phyloP scores from a whole-genome alignment of 371 early-diverging fungal genomes.

The Capniomyces stellatus region DNA sequence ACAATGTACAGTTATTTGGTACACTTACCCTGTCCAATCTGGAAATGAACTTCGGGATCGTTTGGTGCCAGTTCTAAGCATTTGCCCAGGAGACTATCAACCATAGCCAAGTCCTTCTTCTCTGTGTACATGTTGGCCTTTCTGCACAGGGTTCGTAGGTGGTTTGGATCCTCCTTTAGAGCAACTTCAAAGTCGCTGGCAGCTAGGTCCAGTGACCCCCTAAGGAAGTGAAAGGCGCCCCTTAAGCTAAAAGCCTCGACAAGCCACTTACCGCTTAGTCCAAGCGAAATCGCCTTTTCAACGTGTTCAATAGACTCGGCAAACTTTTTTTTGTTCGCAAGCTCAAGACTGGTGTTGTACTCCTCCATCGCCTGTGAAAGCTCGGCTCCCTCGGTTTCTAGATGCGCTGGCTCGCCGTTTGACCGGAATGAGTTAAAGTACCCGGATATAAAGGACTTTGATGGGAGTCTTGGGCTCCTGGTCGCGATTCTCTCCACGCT shows the following conservation, averaged over 20 bases:
- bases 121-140: conserved; percentile 80
- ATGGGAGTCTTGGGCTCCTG: conserved; percentile 46
- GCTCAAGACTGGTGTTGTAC: conserved; percentile 29
- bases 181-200: conserved; percentile 58
- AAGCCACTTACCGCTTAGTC: conserved; percentile 24
- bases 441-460: conserved; percentile 73
- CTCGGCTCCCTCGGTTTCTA: conserved; percentile 14
- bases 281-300: conserved; percentile 39
- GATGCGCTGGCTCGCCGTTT: neutral
- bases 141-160: conserved; percentile 71
- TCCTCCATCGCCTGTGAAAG: conserved; percentile 19
- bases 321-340: conserved; percentile 39
- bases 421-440: conserved; percentile 77
- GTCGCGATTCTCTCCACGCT: conserved; percentile 47
- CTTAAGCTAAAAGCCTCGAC: conserved; percentile 60
- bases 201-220: conserved; percentile 59
- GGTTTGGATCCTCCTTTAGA: conserved; percentile 52
- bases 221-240: conserved; percentile 76
- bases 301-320: conserved; percentile 43
- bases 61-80: conserved; percentile 12
- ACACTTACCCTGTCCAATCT: conserved; percentile 25
- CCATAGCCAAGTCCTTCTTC: conserved; percentile 24
- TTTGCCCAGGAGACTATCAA: conserved; percentile 10
- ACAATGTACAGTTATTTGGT: no score
- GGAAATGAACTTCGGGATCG: conserved; percentile 25